phyloP scores from a whole-genome alignment of 2,329 filamentous ascomycete species.

The Lecanoromycetidae sp. region DNA sequence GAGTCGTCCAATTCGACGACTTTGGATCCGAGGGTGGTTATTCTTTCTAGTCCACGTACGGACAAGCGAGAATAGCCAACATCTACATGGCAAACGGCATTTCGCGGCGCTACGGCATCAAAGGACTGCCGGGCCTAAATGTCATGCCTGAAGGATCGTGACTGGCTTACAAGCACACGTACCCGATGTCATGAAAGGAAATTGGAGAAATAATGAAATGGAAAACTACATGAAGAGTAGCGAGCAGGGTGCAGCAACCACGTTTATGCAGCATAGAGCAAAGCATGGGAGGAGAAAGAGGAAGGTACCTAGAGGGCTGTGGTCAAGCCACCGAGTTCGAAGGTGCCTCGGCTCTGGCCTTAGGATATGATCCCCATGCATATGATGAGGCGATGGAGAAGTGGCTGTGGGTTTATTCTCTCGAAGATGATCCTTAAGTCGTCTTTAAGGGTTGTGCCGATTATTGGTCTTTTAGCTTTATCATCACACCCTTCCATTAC shows the following conservation, averaged over 20 bases:
- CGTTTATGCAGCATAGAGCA: constrained; percentile 33
- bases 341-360: constrained; percentile 17
- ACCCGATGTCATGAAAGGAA: constrained; percentile 15
- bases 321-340: constrained; percentile 25
- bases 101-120: constrained; percentile 35
- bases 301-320: constrained; percentile 36
- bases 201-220: constrained; percentile 17
- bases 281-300: constrained; percentile 37
- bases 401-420: constrained; percentile 29
- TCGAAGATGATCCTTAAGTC: no score
- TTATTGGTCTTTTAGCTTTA: no score
- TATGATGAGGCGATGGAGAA: constrained; percentile 31
- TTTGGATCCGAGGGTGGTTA: constrained; percentile 28
- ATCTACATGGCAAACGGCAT: constrained; percentile 40
- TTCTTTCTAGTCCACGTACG: constrained; percentile 31
- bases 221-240: constrained; percentile 24
- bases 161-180: constrained; percentile 25
- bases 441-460: no score
- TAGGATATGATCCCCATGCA: constrained; percentile 26
- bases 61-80: constrained; percentile 39
- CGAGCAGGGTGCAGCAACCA: constrained; percentile 39
- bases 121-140: constrained; percentile 32
- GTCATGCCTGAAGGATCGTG: constrained; percentile 37
- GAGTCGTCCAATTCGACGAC: constrained; percentile 27
- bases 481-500: no score